Evolutionary conservation across 352 stramenopile species (phyloP).

Genomic region (Phytophthora melonis): DNA sequence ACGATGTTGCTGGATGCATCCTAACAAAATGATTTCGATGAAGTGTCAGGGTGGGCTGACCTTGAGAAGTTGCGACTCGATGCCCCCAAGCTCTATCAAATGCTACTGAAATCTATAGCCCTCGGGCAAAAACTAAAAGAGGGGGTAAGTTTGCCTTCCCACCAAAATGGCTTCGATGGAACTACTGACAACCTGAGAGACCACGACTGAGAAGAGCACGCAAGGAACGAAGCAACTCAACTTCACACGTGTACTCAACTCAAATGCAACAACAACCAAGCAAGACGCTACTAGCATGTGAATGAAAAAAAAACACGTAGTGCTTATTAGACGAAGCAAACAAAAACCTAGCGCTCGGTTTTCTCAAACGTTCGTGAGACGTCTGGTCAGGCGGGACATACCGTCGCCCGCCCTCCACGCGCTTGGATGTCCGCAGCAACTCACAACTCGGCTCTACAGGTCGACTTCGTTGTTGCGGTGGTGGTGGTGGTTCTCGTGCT

Average conservation of each 20-base stretch:
- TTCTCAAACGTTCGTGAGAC: slow-evolving; percentile 27
- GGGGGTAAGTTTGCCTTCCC: no score
- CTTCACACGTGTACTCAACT: slow-evolving; percentile 27
- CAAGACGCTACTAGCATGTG: slow-evolving; percentile 21
- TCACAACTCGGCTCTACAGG: slow-evolving; percentile 28
- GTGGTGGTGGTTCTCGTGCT: slow-evolving; percentile 36
- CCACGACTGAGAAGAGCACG: slow-evolving; percentile 2
- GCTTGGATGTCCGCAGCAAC: slow-evolving; percentile 14
- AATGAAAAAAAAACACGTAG: slow-evolving; percentile 38
- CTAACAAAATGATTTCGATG: no score
- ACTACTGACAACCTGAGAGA: no score
- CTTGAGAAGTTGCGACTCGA: no score
- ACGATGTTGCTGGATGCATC: no score
- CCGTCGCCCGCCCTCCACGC: slow-evolving; percentile 8
- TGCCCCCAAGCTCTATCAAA: no score
- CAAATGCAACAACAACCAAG: slow-evolving; percentile 3
- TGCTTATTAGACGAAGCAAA: slow-evolving; percentile 42
- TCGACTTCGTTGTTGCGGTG: slow-evolving; percentile 62
- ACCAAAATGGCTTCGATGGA: no score
- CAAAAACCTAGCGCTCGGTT: slow-evolving; percentile 38
- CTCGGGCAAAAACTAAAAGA: no score
- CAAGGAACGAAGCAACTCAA: slow-evolving; percentile 10
- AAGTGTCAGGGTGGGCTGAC: no score
- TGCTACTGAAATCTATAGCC: no score
- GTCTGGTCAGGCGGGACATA: slow-evolving; percentile 17